Evolutionary conservation across 768 basidiomycete species (phyloP), one percentile per base, ranked within the genome.

Genomic region (Tricholoma hemisulphureum): DNA sequence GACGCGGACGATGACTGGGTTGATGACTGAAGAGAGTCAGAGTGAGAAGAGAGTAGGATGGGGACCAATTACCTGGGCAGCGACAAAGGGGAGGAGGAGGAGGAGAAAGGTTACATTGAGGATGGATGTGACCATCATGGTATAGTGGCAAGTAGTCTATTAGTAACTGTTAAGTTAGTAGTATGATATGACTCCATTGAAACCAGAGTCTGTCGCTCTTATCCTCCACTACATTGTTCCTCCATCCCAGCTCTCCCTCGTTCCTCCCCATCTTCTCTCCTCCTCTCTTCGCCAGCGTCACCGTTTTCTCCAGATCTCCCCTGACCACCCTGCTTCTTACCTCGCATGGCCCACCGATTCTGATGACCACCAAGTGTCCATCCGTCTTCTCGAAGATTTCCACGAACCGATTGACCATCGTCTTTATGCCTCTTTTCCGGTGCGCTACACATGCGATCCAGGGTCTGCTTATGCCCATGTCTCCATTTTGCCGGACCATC

Each of bases 191-290:
- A 37, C 53, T 10, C 9, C 53, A 23, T 49, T 67, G 32, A 29
- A 57, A 11, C 32, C 59, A 8, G 73, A 77, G 51, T 63, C 76
- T 7, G 69, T 87, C 56, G 66, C 77, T 45, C 68, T 80, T 60
- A 63, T 85, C 39, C 80, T 89, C 28, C 77, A 82, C 61, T 83
- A 85, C 67, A 83, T 90, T 58, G 73, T 75, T 31, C 80, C 83
- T 4, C 76, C 79, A 0, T 79, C 80, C 4, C 75, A 75, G 55
- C 75, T 84, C 46, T 63, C 69, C n/a, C 76, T 78, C 1, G 68
- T 91, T 35, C 88, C 89, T 1, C 73, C 77, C 0, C 80, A 87
- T 67, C 77, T 90, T 48, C 62, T 91, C 57, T 89, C 88, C 1
- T 69, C 69, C 4, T 73, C 82, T 18, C 80, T 89, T 29, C 74